Base-by-base conservation (phyloP, 805 yeast genomes). In the Starmerella asiatica region DNA sequence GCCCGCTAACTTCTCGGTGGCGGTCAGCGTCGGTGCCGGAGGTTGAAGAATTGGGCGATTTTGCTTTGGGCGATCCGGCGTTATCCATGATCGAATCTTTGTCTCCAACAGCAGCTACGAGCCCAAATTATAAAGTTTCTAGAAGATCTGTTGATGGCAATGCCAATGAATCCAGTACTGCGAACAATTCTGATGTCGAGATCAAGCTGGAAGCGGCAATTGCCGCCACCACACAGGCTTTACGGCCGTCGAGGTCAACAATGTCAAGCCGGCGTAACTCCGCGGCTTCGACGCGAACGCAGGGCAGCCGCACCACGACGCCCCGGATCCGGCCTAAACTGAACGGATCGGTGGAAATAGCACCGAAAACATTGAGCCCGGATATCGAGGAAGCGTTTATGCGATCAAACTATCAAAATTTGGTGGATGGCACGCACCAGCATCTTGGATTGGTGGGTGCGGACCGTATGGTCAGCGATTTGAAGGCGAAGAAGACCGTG, bases 401-500 rank as follows among this genome's bases (percentile, higher is more conserved):
- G 20, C 64, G 63, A 48, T 60, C 67, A 27, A 64, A 64, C 47
- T 62, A 64, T 44, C 68, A 64, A 47, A 57, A 61, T 49, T 60
- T 63, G 18, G 50, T 63, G 6, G 68, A 64, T 39, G 68, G 68
- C 29, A 61, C 56, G 18, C 67, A 64, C 49, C 55, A 53, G 39
- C 63, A 59, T 34, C 55, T 64, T 15, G 68, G 68, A 1, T 50
- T 64, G 24, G 43, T 61, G 30, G 58, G 64, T 39, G 70, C 72
- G 2, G 66, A 60, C 40, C 58, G 62, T 9, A 46, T 63, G 35
- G 50, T 58, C 23, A 53, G 57, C 5, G 63, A 61, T 32, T 44
- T 64, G 38, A 57, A 63, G 18, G 56, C 62, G 21, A 78, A 79
- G 56, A 76, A 78, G 51, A 72, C 79, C 2, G 72, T 73, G 31